phyloP scores from a whole-genome alignment of 2,329 filamentous ascomycete genomes.

The Exophiala aquamarina region DNA sequence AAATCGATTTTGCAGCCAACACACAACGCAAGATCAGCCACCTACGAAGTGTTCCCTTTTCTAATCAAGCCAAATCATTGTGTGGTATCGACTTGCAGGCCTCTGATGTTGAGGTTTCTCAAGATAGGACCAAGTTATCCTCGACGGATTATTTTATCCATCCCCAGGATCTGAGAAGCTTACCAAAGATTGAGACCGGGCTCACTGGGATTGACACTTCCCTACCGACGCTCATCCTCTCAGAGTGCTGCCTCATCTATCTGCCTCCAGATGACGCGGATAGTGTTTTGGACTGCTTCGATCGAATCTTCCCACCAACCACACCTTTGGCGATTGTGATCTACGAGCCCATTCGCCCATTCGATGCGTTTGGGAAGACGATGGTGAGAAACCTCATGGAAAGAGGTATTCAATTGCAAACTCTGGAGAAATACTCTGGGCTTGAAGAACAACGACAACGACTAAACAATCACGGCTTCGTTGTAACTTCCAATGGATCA shows the following conservation, averaged over 20 bases:
- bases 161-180: constrained; percentile 67
- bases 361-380: constrained; percentile 83
- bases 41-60: constrained; percentile 26
- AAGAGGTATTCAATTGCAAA: constrained; percentile 80
- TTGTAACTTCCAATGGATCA: constrained; percentile 12
- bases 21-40: constrained; percentile 62
- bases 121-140: constrained; percentile 43
- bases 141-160: constrained; percentile 56
- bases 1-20: constrained; percentile 82
- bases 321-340: constrained; percentile 64
- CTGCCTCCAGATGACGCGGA: constrained; percentile 66
- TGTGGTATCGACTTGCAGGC: constrained; percentile 32
- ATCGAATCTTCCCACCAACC: constrained; percentile 46
- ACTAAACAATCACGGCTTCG: constrained; percentile 67
- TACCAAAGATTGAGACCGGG: constrained; percentile 41
- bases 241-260: constrained; percentile 95
- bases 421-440: constrained; percentile 70
- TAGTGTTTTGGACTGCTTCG: constrained; percentile 66
- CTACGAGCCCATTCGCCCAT: constrained; percentile 84
- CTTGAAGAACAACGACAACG: constrained; percentile 68
- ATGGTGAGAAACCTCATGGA: constrained; percentile 89
- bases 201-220: constrained; percentile 48
- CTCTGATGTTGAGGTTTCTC: constrained; percentile 34
- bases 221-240: constrained; percentile 80
- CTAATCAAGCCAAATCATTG: constrained; percentile 33